Base-by-base conservation (phyloP, 352 stramenopile genomes). In the Phytophthora aleatoria region DNA sequence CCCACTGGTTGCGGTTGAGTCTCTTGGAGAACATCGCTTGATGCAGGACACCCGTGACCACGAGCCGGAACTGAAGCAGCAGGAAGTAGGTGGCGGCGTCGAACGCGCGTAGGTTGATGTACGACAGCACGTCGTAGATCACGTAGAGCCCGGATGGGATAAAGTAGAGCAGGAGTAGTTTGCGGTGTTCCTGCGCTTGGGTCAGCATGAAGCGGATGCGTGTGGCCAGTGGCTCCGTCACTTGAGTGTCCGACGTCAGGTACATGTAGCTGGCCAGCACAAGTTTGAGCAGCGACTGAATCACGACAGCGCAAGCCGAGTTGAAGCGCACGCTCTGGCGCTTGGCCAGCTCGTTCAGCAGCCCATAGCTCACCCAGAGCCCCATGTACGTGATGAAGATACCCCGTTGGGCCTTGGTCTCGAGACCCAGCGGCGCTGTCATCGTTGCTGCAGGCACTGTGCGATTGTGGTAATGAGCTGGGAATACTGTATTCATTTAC, bases 351-450 rank as follows among this genome's bases (percentile, higher is more conserved):
- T 94, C 85, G 47, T 92, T 94, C 10, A 94, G 70, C 12, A 94
- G 71, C 0, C 85, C 85, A 64, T 94, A 94, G 68, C 66, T 69
- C 9, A 94, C 80, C 83, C 85, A 94, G 26, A 94, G 81, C 2
- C 58, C 57, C 71, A 94, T 94, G 71, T 94, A 94, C 58, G 81
- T 83, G 57, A 91, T 62, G 62, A 94, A 94, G 55, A 94, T 75
- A 55, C 69, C 72, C 57, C 83, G 82, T 70, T 93, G 85, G 56
- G 81, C 71, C 57, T 67, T 70, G 35, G 83, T 92, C 68, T 91
- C 81, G 48, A 94, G 79, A n/a, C 83, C 85, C 10, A 94, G 75
- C 50, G 81, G 81, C 24, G 82, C 73, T 13, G 64, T 36, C 79
- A 87, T 69, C 8, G 31, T 52, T 42, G 13, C 45, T 50, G 27